Evolutionary conservation across 2,329 filamentous ascomycete genomes (phyloP).

Genomic region (Pestalotiopsis sp.): DNA sequence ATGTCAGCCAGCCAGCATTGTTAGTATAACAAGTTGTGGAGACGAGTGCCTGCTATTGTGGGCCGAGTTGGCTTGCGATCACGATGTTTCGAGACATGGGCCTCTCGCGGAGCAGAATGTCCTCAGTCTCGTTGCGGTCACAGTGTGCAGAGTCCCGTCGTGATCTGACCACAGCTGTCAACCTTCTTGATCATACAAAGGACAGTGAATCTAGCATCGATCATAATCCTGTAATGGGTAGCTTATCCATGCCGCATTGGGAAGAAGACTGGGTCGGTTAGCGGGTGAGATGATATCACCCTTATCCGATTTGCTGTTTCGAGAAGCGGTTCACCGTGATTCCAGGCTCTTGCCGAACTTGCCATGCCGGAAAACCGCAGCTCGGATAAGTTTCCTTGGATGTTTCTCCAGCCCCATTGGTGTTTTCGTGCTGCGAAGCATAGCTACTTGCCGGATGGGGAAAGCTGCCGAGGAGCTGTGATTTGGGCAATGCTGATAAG

Average conservation of each 20-base stretch:
- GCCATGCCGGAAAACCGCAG: neutral
- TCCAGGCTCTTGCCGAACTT: neutral
- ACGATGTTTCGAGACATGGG: too few species aligned
- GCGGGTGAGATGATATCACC: neutral
- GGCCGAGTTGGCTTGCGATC: too few species aligned
- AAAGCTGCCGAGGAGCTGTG: neutral
- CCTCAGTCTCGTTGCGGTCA: too few species aligned
- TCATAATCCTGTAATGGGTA: neutral
- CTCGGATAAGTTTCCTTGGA: neutral
- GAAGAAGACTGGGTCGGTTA: neutral
- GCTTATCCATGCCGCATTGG: neutral
- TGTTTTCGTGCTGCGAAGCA: neutral
- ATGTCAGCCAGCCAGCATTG: too few species aligned
- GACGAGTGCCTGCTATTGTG: too few species aligned
- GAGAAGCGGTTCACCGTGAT: neutral
- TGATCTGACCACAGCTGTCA: too few species aligned
- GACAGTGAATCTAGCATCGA: neutral
- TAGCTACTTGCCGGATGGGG: neutral
- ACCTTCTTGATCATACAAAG: neutral
- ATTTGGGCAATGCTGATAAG: neutral
- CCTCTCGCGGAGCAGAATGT: too few species aligned
- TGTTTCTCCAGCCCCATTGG: neutral
- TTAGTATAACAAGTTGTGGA: too few species aligned
- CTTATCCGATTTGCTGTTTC: neutral
- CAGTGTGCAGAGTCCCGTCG: too few species aligned